A percentile compares a stretch with the other conserved stretches of the same genome.
These are phyloP conservation scores for Ceratobasidium papillatum DNA, from an alignment of 1,284 basidiomycete genomes.

Conservation along the genomic window DNA sequence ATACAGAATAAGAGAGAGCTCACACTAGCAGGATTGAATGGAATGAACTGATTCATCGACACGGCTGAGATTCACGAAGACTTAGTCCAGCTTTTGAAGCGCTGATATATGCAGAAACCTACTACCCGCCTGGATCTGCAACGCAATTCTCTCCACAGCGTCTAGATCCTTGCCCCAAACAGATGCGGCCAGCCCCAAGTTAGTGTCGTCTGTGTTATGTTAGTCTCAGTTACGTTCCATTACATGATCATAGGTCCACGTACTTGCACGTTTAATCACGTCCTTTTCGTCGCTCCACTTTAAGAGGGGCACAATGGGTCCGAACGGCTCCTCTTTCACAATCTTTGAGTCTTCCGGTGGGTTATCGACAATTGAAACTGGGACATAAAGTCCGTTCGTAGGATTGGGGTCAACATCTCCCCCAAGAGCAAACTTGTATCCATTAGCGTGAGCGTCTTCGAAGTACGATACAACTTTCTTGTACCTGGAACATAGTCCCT, in stretches of 20 bases:
- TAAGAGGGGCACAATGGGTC: too few relatives aligned
- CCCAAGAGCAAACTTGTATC: constrained; percentile 14
- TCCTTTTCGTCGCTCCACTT: too few relatives aligned
- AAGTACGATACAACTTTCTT: constrained; percentile 7
- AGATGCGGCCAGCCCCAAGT: constrained; percentile 11
- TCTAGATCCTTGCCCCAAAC: constrained; percentile 33
- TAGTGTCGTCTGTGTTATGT: constrained; percentile 32
- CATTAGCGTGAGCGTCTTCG: constrained; percentile 13
- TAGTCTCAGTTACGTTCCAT: too few relatives aligned
- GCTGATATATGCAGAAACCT: neutral
- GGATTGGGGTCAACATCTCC: constrained; percentile 30
- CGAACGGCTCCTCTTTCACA: too few relatives aligned
- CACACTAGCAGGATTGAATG: too few relatives aligned
- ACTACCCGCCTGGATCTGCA: constrained; percentile 32
- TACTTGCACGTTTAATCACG: too few relatives aligned
- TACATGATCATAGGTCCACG: too few relatives aligned
- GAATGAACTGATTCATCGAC: neutral
- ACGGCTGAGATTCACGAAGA: neutral
- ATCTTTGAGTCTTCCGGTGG: too few relatives aligned
- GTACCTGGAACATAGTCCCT: too few relatives aligned
- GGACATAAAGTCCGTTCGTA: too few relatives aligned
- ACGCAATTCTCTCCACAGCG: constrained; percentile 17
- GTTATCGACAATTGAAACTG: too few relatives aligned
- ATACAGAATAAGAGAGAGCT: too few relatives aligned
- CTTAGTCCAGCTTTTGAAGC: neutral